Base-by-base conservation (phyloP, 805 yeast species). In the Vanderwaltozyma yarrowii region DNA sequence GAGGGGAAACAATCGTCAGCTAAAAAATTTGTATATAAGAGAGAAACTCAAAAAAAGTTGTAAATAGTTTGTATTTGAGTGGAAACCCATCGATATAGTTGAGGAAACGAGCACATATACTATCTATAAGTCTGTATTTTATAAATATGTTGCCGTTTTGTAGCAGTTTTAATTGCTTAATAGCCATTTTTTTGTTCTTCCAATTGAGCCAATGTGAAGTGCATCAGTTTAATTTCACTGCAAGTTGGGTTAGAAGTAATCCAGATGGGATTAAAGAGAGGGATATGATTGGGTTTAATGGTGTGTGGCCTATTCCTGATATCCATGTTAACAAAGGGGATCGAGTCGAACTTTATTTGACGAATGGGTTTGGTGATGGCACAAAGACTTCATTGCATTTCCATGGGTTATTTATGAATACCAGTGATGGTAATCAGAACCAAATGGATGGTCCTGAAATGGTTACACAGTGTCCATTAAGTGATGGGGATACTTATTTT, bases 371-470 rank as follows among this genome's bases (percentile, higher is more conserved):
- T 33, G 61, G 52, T 14, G 69, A 70, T 30, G 51, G 49, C 33
- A 60, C 50, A 2, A 32, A 52, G 33, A 80, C 92, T 14, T 68
- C 87, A 2, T 61, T 82, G 45, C 94, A 82, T 63, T 80, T 82
- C 73, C 94, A 82, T 54, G 94, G 94, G 5, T 52, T 82, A 49
- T 75, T 78, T 58, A 84, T 78, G 64, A 70, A 71, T 42, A 79
- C 80, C 3, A 58, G 76, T 7, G 60, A 56, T 46, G 66, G 65
- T 35, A 54, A 56, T 35, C 35, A 36, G 9, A 48, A 43, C 28
- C 74, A 68, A 54, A 79, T 78, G 85, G 94, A 82, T 56, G 94
- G 94, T 11, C 87, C 92, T 2, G 78, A 76, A 51, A 71, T 73
- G 70, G 79, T 82, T 11, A 78, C 87, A 4, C 89, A 82, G 55